Conservation (phyloP, 2,329 filamentous ascomycete species). For the Graphilbum ipis-grandicollis region DNA sequence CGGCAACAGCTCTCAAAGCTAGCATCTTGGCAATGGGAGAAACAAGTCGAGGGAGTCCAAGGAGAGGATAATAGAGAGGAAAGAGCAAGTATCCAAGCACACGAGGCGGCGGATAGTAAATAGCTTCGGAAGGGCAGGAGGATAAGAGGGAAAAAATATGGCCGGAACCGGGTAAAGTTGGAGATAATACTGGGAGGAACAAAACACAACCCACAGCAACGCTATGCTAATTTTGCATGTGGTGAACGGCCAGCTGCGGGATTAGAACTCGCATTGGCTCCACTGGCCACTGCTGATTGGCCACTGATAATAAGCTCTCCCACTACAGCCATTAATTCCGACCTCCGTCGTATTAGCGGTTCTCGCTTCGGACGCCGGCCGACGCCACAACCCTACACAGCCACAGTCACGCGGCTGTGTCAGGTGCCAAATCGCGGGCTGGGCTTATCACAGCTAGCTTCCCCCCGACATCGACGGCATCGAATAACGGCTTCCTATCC, state of each 20-base stretch:
- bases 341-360: constrained; percentile 9
- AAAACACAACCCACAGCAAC: too few relatives aligned
- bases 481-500: too few relatives aligned
- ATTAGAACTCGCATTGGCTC: not conserved
- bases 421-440: too few relatives aligned
- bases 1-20: constrained; percentile 60
- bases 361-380: constrained; percentile 4
- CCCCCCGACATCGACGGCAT: too few relatives aligned
- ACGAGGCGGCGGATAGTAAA: too few relatives aligned
- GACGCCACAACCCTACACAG: too few relatives aligned
- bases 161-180: constrained; percentile 5
- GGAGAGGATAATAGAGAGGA: not conserved
- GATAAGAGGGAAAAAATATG: constrained; percentile 1
- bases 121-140: constrained; percentile 1
- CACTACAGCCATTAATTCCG: constrained; percentile 3
- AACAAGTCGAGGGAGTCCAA: not conserved
- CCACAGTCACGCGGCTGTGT: too few relatives aligned
- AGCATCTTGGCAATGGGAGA: constrained; percentile 43
- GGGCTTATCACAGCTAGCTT: too few relatives aligned
- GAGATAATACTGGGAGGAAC: too few relatives aligned
- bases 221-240: constrained; percentile 9
- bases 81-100: too few relatives aligned
- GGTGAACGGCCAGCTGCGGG: constrained; percentile 5
- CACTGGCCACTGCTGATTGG: constrained; percentile 2
- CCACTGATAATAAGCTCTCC: not conserved